Conservation (phyloP, 306 rosid species). For the Trifolium subterraneum region DNA sequence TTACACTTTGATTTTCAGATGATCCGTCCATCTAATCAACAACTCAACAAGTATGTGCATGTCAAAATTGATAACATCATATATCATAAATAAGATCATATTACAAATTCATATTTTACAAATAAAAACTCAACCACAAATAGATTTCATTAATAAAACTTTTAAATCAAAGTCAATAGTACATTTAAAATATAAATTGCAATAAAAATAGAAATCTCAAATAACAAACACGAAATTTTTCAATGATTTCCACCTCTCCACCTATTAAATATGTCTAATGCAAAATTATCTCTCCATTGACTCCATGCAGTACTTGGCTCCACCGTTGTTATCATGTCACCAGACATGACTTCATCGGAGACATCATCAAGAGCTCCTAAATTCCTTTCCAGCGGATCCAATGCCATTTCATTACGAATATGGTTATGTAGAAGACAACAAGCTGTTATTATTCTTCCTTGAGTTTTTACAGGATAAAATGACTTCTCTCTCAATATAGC, state of each 20-base stretch:
- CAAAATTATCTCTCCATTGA: slow-evolving; percentile 12
- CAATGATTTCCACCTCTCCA: slow-evolving; percentile 8
- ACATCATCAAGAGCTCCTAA: background rate
- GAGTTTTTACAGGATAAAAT: background rate
- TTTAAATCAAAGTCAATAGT: background rate
- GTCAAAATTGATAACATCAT: background rate
- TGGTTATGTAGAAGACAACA: background rate
- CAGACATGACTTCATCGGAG: background rate
- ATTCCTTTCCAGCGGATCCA: background rate
- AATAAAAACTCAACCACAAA: background rate
- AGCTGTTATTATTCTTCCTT: slow-evolving; percentile 5
- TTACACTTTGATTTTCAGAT: background rate
- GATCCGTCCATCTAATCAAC: background rate
- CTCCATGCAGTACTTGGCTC: slow-evolving; percentile 13
- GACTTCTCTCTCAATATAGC: slow-evolving; percentile 3
- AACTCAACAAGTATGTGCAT: background rate
- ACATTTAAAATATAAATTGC: no score
- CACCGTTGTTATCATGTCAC: background rate
- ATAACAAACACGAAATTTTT: background rate
- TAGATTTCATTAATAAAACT: background rate
- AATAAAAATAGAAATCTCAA: background rate
- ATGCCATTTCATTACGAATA: background rate
- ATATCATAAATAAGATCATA: background rate
- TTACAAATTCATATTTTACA: background rate
- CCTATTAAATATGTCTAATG: background rate